These are phyloP conservation scores for Davidsoniella neocaledoniae DNA, from an alignment of 2,329 filamentous ascomycete species.

Conservation along the genomic window DNA sequence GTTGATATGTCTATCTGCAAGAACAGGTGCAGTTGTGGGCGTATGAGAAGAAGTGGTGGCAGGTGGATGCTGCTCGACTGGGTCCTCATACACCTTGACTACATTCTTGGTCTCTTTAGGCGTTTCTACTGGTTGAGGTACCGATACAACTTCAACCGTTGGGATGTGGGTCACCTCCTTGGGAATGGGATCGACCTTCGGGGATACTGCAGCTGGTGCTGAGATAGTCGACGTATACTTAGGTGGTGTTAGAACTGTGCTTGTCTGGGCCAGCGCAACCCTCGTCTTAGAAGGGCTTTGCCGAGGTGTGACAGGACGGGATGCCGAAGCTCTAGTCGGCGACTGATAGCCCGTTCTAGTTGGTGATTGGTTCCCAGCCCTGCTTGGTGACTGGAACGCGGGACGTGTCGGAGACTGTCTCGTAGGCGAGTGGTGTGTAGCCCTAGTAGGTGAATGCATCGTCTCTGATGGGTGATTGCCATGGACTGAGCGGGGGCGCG, in stretches of 20 bases:
- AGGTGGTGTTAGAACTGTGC: background rate
- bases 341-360: constrained; percentile 5
- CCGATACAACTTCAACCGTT: background rate
- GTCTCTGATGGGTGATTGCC: constrained; percentile 8
- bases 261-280: constrained; percentile 1
- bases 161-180: background rate
- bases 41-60: constrained; percentile 21
- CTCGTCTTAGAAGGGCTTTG: constrained; percentile 9
- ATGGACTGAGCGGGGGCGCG: constrained; percentile 20
- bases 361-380: background rate
- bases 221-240: constrained; percentile 2
- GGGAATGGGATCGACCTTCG: constrained; percentile 2
- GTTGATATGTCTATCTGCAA: constrained; percentile 45
- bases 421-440: background rate
- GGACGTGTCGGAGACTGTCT: constrained; percentile 5
- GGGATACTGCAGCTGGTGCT: background rate
- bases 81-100: constrained; percentile 46
- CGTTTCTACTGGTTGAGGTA: background rate
- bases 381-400: background rate
- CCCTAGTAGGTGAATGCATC: constrained; percentile 8
- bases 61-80: constrained; percentile 26
- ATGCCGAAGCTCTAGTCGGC: constrained; percentile 2
- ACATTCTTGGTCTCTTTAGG: constrained; percentile 2
- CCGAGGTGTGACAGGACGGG: constrained; percentile 7
- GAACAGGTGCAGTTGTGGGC: constrained; percentile 31